A percentile compares a stretch with the other conserved stretches of the same genome.
Conservation (phyloP, 1,284 basidiomycete genomes). For the Leucoagaricus sp. region DNA sequence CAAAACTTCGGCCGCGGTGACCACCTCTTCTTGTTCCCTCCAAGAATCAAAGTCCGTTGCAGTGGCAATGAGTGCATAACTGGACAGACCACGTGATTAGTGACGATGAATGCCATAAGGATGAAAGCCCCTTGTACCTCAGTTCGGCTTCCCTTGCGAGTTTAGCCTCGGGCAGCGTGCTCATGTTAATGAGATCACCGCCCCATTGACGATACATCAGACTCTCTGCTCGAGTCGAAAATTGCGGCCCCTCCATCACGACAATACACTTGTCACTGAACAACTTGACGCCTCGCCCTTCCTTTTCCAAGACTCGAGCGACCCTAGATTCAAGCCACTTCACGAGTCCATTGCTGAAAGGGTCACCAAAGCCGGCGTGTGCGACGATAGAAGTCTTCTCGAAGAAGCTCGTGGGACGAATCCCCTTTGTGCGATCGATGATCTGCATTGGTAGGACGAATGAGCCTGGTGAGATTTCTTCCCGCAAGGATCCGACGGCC, state of each 20-base stretch:
- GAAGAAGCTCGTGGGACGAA: slow-evolving; percentile 88
- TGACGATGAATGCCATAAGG: background rate
- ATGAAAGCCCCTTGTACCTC: slow-evolving; percentile 50
- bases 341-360: slow-evolving; percentile 72
- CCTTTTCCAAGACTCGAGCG: slow-evolving; percentile 59
- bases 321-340: slow-evolving; percentile 73
- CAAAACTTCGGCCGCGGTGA: slow-evolving; percentile 89
- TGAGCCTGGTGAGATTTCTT: slow-evolving; percentile 91
- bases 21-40: slow-evolving; percentile 78
- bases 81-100: slow-evolving; percentile 30
- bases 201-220: slow-evolving; percentile 94
- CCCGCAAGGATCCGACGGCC: slow-evolving; percentile 94
- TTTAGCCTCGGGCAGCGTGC: slow-evolving; percentile 94
- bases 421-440: slow-evolving; percentile 95
- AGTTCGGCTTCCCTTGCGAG: slow-evolving; percentile 94
- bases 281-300: slow-evolving; percentile 59
- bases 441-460: slow-evolving; percentile 92
- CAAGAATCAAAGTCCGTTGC: slow-evolving; percentile 92
- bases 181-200: slow-evolving; percentile 96
- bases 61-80: slow-evolving; percentile 90
- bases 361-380: slow-evolving; percentile 94
- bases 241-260: slow-evolving; percentile 98
- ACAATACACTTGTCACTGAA: slow-evolving; percentile 87
- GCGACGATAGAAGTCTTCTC: slow-evolving; percentile 82
- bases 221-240: slow-evolving; percentile 94